phyloP scores from a whole-genome alignment of 2,329 filamentous ascomycete species.

The Aspergillus spinulosporus region DNA sequence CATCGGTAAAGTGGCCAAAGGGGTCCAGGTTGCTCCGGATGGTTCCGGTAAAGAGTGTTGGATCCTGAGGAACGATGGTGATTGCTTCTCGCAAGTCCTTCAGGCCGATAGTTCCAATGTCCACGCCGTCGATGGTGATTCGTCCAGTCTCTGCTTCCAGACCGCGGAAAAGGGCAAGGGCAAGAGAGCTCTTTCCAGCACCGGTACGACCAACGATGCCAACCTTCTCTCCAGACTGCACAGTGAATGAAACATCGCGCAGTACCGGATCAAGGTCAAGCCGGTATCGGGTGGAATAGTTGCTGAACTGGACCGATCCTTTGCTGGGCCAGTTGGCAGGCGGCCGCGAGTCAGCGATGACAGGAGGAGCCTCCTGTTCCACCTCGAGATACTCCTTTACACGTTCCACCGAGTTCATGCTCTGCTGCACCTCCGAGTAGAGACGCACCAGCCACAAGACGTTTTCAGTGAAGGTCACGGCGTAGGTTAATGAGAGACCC shows the following conservation, averaged over 20 bases:
- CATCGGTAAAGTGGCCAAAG: slow-evolving; percentile 83
- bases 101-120: slow-evolving; percentile 87
- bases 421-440: slow-evolving; percentile 94
- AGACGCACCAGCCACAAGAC: slow-evolving; percentile 93
- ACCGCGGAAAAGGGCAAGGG: slow-evolving; percentile 88
- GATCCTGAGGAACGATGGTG: slow-evolving; percentile 97
- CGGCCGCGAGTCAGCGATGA: slow-evolving; percentile 77
- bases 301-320: slow-evolving; percentile 82
- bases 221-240: slow-evolving; percentile 84
- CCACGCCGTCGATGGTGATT: slow-evolving; percentile 87
- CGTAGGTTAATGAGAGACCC: slow-evolving; percentile 91
- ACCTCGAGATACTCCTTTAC: slow-evolving; percentile 97
- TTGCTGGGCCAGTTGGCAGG: slow-evolving; percentile 78
- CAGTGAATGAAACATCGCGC: slow-evolving; percentile 79
- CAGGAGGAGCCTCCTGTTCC: slow-evolving; percentile 81
- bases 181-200: slow-evolving; percentile 93
- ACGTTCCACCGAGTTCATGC: slow-evolving; percentile 98
- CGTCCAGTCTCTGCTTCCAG: slow-evolving; percentile 87
- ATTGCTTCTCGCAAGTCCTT: slow-evolving; percentile 89
- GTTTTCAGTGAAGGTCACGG: slow-evolving; percentile 95
- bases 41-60: slow-evolving; percentile 85
- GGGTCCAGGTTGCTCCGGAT: slow-evolving; percentile 92
- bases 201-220: slow-evolving; percentile 95
- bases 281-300: slow-evolving; percentile 87
- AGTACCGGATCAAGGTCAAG: slow-evolving; percentile 84